phyloP scores from a whole-genome alignment of 768 basidiomycete species.

The Rhizopogon sp. region DNA sequence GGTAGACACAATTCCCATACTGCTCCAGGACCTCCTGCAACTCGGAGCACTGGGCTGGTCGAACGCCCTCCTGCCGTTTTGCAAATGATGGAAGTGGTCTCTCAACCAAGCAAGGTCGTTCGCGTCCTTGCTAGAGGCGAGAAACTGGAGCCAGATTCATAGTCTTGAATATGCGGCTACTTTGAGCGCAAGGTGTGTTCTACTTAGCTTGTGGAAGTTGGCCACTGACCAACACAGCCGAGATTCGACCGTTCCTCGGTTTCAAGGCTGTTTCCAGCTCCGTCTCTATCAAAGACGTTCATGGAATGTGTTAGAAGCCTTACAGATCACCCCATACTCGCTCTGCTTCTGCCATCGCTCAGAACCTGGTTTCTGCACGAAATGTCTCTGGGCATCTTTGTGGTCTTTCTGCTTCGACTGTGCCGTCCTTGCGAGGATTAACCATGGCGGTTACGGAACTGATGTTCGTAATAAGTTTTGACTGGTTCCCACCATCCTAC shows the following conservation, averaged over 20 bases:
- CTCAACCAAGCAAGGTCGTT: slow-evolving; percentile 71
- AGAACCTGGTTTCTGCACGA: neutral
- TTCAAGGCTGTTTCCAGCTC: neutral
- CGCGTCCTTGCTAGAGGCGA: slow-evolving; percentile 81
- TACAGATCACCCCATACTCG: neutral
- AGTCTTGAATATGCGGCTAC: neutral
- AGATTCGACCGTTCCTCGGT: slow-evolving; percentile 1
- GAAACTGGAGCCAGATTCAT: slow-evolving; percentile 60
- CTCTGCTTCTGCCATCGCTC: neutral
- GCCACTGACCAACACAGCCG: neutral
- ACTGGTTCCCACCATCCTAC: neutral
- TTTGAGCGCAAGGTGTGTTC: slow-evolving; percentile 2
- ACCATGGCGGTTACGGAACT: neutral
- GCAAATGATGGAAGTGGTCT: slow-evolving; percentile 77
- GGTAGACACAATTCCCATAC: slow-evolving; percentile 25
- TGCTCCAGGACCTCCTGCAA: slow-evolving; percentile 9
- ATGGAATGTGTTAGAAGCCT: neutral
- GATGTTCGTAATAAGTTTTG: neutral
- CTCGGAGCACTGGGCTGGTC: slow-evolving; percentile 45
- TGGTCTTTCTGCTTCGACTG: slow-evolving; percentile 1
- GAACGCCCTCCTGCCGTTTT: slow-evolving; percentile 75
- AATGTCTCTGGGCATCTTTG: slow-evolving; percentile 1
- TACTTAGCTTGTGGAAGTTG: neutral
- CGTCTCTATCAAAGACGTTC: slow-evolving; percentile 1
- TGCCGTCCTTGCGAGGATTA: neutral